Base-by-base conservation (phyloP, 768 basidiomycete species). In the Tulasnella sp. region DNA sequence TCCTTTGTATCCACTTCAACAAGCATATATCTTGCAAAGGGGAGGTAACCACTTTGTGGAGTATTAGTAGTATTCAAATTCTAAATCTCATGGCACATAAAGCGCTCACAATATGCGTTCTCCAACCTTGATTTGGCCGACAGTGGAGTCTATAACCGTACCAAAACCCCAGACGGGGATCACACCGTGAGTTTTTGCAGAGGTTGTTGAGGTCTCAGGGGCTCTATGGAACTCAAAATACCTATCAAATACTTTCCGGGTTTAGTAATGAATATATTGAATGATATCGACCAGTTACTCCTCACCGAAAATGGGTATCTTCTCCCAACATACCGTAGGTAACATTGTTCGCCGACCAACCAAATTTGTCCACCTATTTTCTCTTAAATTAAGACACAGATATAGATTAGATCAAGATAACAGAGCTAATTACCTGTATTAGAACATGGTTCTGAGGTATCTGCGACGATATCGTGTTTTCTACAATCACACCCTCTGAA, bases 91-190 rank as follows among this genome's bases (percentile, higher is more conserved):
- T 9, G 19, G 12, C 40, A 42, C n/a, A 9, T 9, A 22, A 8
- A 20, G 12, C n/a, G 35, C 45, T 28, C 19, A 47, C 45, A 34
- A 81, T 10, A 83, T 67, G 8, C 77, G 69, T 60, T 83, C 81
- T 5, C 77, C 79, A 29, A 64, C 48, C 20, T 62, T 49, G 27
- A 82, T 71, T 46, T 68, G 69, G 2, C 67, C 60, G 59, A 76
- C 72, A 0, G 67, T 67, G 0, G 78, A 81, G 35, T 58, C 60
- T 4, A 74, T 58, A 3, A 83, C 61, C 0, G 74, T 77, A 10
- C 75, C 81, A 53, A 81, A 83, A 7, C 79, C 81, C 81, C 81
- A 83, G 5, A 82, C 81, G 0, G 81, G 81, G 15, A 79, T 71
- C 24, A 83, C 59, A 0, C 79, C 81, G 58, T 82, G 75, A 0